Evolutionary conservation across 345 rosid genomes (phyloP).

Genomic region (Gossypium anomalum): DNA sequence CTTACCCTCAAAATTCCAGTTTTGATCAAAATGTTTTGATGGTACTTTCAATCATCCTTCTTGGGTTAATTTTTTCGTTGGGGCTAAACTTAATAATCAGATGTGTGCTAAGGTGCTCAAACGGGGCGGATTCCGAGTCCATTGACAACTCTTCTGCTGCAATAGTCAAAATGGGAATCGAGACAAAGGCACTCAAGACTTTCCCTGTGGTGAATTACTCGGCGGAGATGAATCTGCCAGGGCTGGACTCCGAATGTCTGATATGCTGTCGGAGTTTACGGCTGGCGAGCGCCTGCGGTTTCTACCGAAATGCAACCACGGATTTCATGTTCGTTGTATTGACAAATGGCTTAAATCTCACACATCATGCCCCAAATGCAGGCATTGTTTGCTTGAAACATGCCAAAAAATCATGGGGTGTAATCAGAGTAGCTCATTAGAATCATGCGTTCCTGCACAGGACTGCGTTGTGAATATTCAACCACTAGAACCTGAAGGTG

Average conservation of each 20-base stretch:
- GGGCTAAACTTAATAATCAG: slow-evolving; percentile 49
- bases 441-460: background rate
- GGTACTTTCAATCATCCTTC: slow-evolving; percentile 50
- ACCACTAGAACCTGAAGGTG: slow-evolving; percentile 6
- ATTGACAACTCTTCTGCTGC: slow-evolving; percentile 2
- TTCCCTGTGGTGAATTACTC: slow-evolving; percentile 48
- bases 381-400: slow-evolving; percentile 38
- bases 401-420: slow-evolving; percentile 33
- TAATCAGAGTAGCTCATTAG: slow-evolving; percentile 15
- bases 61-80: slow-evolving; percentile 47
- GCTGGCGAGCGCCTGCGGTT: slow-evolving; percentile 37
- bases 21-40: slow-evolving; percentile 38
- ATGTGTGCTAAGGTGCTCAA: slow-evolving; percentile 36
- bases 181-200: slow-evolving; percentile 40
- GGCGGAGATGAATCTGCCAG: slow-evolving; percentile 33
- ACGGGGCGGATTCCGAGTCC: slow-evolving; percentile 26
- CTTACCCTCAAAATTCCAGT: slow-evolving; percentile 11
- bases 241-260: slow-evolving; percentile 48
- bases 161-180: slow-evolving; percentile 35
- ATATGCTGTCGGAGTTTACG: slow-evolving; percentile 48
- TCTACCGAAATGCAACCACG: slow-evolving; percentile 67
- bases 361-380: slow-evolving; percentile 62
- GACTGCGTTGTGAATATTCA: background rate
- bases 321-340: slow-evolving; percentile 59
- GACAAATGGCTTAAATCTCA: slow-evolving; percentile 67